Conservation (phyloP, 345 rosid species). For the Trapa bicornis region DNA sequence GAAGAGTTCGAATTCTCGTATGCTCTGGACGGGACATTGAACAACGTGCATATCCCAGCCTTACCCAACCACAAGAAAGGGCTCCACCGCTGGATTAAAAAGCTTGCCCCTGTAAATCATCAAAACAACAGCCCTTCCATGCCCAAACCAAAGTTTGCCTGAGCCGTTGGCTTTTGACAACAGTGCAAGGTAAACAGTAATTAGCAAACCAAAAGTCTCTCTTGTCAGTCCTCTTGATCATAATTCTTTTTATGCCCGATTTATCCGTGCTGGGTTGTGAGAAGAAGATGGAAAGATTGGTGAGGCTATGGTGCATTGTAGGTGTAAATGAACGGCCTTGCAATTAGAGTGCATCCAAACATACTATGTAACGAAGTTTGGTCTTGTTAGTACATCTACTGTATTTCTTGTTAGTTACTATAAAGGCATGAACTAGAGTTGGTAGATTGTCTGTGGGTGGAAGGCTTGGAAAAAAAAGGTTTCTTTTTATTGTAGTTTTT, state of each 20-base stretch:
- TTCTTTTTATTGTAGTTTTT: no score
- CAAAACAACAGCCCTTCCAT: constrained; percentile 23
- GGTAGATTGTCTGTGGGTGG: no score
- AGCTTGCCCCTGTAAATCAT: constrained; percentile 46
- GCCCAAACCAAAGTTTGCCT: constrained; percentile 58
- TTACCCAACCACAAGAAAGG: constrained; percentile 77
- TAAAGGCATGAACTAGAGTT: no score
- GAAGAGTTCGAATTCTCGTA: constrained; percentile 64
- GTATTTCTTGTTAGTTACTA: not conserved
- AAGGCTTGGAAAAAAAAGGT: no score
- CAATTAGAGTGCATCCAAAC: not conserved
- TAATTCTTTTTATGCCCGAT: not conserved
- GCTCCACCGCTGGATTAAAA: constrained; percentile 71
- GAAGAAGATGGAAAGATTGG: not conserved
- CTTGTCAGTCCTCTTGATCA: not conserved
- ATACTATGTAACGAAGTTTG: not conserved
- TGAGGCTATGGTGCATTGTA: not conserved
- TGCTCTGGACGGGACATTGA: constrained; percentile 57
- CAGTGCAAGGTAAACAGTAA: not conserved
- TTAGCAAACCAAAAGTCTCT: not conserved
- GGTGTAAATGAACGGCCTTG: not conserved
- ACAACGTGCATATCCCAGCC: constrained; percentile 26
- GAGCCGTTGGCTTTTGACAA: constrained; percentile 11
- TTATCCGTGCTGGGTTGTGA: not conserved
- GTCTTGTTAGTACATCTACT: not conserved